These are phyloP conservation scores for Aspergillus sp. DNA, from an alignment of 2,329 filamentous ascomycete species.

Conservation along the genomic window DNA sequence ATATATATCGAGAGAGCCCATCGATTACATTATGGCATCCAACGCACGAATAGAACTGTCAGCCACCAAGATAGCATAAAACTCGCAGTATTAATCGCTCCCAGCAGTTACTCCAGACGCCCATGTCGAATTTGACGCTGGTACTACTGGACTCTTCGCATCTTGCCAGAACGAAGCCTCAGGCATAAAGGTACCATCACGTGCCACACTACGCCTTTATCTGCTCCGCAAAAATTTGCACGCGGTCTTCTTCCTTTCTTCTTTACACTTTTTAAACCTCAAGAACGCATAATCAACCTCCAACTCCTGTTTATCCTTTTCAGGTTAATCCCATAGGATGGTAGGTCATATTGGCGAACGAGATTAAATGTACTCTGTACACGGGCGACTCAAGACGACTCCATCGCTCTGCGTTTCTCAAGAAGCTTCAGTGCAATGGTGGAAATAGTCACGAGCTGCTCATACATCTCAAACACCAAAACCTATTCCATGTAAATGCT, in stretches of 20 bases:
- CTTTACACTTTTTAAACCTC: conserved; percentile 46
- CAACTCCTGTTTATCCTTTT: conserved; percentile 38
- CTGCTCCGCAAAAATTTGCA: conserved; percentile 16
- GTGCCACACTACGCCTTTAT: conserved; percentile 8
- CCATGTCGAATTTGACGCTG: neutral
- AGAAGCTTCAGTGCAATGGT: conserved; percentile 35
- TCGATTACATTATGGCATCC: too few species aligned
- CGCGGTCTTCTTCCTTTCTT: conserved; percentile 27
- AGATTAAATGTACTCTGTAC: conserved; percentile 35
- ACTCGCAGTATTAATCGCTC: too few species aligned
- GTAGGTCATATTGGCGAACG: conserved; percentile 56
- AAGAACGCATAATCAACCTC: conserved; percentile 57
- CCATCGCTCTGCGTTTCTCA: conserved; percentile 36
- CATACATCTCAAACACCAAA: conserved; percentile 34
- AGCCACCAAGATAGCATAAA: too few species aligned
- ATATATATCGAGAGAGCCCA: too few species aligned
- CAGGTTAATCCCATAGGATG: conserved; percentile 42
- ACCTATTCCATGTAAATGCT: conserved; percentile 7
- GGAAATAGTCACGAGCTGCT: conserved; percentile 44
- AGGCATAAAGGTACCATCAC: conserved; percentile 14
- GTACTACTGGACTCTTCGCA: neutral
- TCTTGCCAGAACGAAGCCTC: neutral
- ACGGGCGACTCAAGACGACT: conserved; percentile 36
- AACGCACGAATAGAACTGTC: too few species aligned
- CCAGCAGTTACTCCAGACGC: neutral